Conservation (phyloP, 306 rosid species). For the Malus sylvestris region DNA sequence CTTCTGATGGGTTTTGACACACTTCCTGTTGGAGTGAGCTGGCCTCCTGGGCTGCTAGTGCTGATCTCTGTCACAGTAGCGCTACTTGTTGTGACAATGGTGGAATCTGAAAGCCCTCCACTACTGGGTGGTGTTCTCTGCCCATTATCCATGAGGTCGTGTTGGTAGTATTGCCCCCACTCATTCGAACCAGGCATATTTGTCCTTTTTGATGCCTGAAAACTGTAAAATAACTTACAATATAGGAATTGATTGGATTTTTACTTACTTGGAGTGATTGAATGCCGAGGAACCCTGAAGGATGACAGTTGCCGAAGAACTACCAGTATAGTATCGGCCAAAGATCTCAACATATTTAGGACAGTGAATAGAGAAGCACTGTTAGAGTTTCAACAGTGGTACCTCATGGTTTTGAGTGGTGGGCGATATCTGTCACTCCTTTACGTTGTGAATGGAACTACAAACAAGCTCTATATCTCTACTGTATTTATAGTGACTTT, state of each 20-base stretch:
- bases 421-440: not conserved
- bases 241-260: not conserved
- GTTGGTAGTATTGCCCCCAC: conserved; percentile 44
- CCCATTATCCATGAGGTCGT: not conserved
- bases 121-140: not conserved
- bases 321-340: not conserved
- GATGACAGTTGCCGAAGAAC: not conserved
- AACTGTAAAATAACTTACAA: not conserved
- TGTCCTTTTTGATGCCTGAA: not conserved
- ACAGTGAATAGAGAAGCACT: not conserved
- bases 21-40: conserved; percentile 28
- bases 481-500: not conserved
- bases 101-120: not conserved
- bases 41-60: conserved; percentile 10
- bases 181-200: conserved; percentile 17
- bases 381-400: not conserved
- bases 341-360: not conserved
- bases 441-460: not conserved
- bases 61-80: not conserved
- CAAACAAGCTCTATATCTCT: not conserved
- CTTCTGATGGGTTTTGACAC: conserved; percentile 37
- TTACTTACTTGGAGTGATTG: not conserved
- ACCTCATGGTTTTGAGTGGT: not conserved
- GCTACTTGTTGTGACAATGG: not conserved
- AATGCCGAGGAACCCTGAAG: not conserved